Evolutionary conservation across 139 green algal genomes (phyloP).

Genomic region (Astrephomene gubernaculifera): DNA sequence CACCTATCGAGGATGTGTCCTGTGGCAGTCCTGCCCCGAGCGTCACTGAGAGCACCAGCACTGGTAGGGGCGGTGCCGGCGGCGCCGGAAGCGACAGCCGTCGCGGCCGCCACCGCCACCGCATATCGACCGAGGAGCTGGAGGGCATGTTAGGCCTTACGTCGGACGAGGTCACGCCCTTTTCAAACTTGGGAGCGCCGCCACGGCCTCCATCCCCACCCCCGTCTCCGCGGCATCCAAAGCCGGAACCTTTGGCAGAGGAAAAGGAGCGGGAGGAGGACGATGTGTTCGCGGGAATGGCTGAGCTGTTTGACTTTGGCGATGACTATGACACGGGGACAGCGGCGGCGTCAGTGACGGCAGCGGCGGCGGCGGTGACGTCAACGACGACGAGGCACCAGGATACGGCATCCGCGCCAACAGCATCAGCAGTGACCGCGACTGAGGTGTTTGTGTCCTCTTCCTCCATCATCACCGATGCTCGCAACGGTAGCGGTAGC

Average conservation of each 20-base stretch:
- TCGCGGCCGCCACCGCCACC: not conserved
- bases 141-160: not conserved
- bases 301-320: not conserved
- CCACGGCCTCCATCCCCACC: not conserved
- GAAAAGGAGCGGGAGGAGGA: not conserved
- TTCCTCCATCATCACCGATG: not conserved
- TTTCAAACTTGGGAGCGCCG: not conserved
- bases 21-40: too few relatives aligned
- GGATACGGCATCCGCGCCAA: not conserved
- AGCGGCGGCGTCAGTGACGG: not conserved
- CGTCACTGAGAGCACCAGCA: too few relatives aligned
- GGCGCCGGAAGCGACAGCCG: too few relatives aligned
- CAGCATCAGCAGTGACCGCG: not conserved
- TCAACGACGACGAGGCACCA: too few relatives aligned
- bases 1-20: too few relatives aligned
- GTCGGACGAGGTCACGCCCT: not conserved
- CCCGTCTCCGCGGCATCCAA: not conserved
- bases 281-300: constrained; percentile 17
- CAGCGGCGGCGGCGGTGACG: not conserved
- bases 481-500: not conserved
- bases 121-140: not conserved
- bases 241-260: not conserved
- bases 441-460: not conserved
- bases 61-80: too few relatives aligned
- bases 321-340: not conserved